Evolutionary conservation across 768 basidiomycete genomes (phyloP).

Genomic region (Suillus americanus): DNA sequence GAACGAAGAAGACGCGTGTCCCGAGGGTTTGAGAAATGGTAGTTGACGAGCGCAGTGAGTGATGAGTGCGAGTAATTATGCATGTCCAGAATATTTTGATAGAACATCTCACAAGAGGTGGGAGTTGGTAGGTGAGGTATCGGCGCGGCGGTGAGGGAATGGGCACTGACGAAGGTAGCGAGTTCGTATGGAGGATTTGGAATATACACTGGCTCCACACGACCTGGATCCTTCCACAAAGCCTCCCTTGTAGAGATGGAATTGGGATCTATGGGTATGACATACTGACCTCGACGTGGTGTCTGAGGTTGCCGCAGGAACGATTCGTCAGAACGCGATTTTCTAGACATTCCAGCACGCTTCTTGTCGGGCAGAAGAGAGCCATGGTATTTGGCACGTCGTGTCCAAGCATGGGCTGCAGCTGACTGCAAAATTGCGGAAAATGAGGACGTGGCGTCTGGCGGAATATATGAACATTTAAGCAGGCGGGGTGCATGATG

Average conservation of each 20-base stretch:
- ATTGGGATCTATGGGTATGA: constrained; percentile 21
- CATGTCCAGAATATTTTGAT: constrained; percentile 29
- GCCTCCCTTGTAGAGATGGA: constrained; percentile 26
- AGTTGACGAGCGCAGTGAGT: constrained; percentile 18
- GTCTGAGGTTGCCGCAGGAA: neutral
- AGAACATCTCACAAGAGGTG: constrained; percentile 34
- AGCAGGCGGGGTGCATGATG: constrained; percentile 36
- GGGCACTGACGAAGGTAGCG: constrained; percentile 6
- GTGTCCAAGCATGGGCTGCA: constrained; percentile 50
- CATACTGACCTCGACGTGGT: constrained; percentile 1
- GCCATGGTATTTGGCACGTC: constrained; percentile 20
- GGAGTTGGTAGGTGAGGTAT: constrained; percentile 26
- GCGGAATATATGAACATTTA: constrained; percentile 11
- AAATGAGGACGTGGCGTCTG: constrained; percentile 24
- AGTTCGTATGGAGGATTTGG: constrained; percentile 11
- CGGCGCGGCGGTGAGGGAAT: constrained; percentile 5
- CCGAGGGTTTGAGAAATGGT: constrained; percentile 27
- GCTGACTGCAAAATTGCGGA: constrained; percentile 45
- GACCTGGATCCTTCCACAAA: constrained; percentile 25
- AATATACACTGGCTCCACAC: constrained; percentile 5
- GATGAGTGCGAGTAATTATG: constrained; percentile 18
- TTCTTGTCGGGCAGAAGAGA: neutral
- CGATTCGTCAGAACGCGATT: neutral
- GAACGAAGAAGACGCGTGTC: constrained; percentile 28
- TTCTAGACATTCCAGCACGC: neutral